Base-by-base conservation (phyloP, 192 early-diverging fungal genomes). In the Umbelopsis sp. region DNA sequence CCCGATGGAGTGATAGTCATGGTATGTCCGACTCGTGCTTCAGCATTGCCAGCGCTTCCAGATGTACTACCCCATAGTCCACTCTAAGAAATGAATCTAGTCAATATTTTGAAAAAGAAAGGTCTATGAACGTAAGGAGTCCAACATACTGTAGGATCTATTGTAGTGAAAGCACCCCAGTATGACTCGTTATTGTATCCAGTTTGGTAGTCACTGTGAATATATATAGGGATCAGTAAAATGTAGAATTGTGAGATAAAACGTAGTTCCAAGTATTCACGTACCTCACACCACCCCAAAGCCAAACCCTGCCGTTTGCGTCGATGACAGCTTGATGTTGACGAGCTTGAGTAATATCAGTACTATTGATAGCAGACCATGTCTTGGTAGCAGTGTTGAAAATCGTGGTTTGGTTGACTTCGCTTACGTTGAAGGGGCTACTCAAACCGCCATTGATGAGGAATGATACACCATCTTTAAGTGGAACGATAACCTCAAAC, bases 211-310 rank as follows among this genome's bases (percentile, higher is more conserved):
- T 62, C 56, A 20, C 56, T 62, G 56, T 34, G 5, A 34, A n/a
- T 3, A 11, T 1, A 11, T 6, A 41, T 34, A 17, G 1, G 26
- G 9, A 62, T 62, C 14, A 62, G 56, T 32, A 14, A 20, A 11
- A 0, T 12, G 17, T 29, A 20, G 12, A 1, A 34, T 62, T 16
- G 11, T 20, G 31, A 32, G 47, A 7, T 14, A 0, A 20, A 11
- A 34, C 14, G 4, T 62, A 17, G 6, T 6, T 3, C 24, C 12
- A 17, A 17, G 17, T 34, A 14, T 0, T 26, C 10, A 21, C 16
- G 31, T 62, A 62, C 56, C 56, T 62, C 29, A 62, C 31, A 34
- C 56, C 56, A 29, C 56, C 56, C 56, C 56, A 62, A n/a, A 62
- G 26, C 56, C 56, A 62, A 32, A 62, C 26, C 17, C 56, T 34